Evolutionary conservation across 768 basidiomycete species (phyloP).

Genomic region (Lactarius quietus): DNA sequence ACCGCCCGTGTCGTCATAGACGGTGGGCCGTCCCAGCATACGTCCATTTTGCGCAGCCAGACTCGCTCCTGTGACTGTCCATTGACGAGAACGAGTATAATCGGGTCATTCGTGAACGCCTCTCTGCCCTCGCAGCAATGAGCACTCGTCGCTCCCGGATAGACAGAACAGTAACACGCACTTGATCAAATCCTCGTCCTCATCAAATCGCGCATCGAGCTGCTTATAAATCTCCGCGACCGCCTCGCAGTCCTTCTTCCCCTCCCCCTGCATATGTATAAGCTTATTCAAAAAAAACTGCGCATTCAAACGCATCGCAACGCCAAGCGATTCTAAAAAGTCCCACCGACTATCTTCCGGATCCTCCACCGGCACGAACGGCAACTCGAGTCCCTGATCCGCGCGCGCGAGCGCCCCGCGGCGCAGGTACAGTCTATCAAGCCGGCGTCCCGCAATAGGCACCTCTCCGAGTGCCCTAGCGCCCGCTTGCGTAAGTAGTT

Average conservation of each 20-base stretch:
- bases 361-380: slow-evolving; percentile 26
- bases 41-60: slow-evolving; percentile 21
- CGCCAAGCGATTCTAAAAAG: slow-evolving; percentile 27
- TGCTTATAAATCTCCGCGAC: slow-evolving; percentile 26
- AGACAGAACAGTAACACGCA: slow-evolving; percentile 10
- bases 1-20: slow-evolving; percentile 25
- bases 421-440: slow-evolving; percentile 18
- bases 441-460: slow-evolving; percentile 12
- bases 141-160: not conserved
- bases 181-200: slow-evolving; percentile 27
- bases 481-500: not conserved
- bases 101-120: slow-evolving; percentile 20
- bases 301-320: slow-evolving; percentile 21
- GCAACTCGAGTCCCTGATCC: slow-evolving; percentile 10
- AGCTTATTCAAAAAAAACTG: slow-evolving; percentile 27
- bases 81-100: slow-evolving; percentile 20
- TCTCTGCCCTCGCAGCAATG: not conserved
- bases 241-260: slow-evolving; percentile 4
- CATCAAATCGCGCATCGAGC: slow-evolving; percentile 28
- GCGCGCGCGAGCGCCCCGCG: slow-evolving; percentile 11
- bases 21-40: slow-evolving; percentile 28
- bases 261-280: slow-evolving; percentile 17
- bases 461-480: slow-evolving; percentile 6
- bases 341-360: slow-evolving; percentile 25
- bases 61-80: not conserved